Base-by-base conservation (phyloP, 768 basidiomycete species). In the Cystofilobasidium macerans region DNA sequence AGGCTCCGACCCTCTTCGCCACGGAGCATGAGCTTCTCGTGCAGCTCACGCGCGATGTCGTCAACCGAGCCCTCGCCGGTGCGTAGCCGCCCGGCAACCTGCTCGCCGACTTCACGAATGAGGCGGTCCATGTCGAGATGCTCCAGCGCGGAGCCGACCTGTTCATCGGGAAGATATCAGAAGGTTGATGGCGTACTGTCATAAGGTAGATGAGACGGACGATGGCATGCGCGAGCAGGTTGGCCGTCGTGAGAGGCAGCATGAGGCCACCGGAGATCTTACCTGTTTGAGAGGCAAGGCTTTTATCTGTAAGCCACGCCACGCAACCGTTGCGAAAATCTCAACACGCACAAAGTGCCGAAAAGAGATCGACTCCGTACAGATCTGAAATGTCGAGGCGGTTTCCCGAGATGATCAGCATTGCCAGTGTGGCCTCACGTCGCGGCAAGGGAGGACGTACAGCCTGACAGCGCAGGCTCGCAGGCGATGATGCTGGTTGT, bases 141-240 rank as follows among this genome's bases (percentile, higher is more conserved):
- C 36, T 68, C 67, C n/a, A 68, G 62, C 22, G 67, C 67, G 7
- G 67, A 68, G 38, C 67, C 67, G n/a, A 67, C 65, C 65, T 66
- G 47, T 3, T 24, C 22, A 20, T 16, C 22, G 22, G 4, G 6
- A 30, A 38, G 12, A 20, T 4, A n/a, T 1, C 35, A 24, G n/a
- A 2, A 12, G 36, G 2, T n/a, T 24, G 0, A 32, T 16, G 18
- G 42, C 8, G 42, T 12, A 20, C 8, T 12, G 9, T 4, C 14
- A 20, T 7, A 26, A 28, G 24, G 30, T 33, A 32, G 13, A 22
- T 11, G 7, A 26, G 28, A 54, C 65, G 24, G 30, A 67, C 67
- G 57, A 68, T 68, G 3, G 67, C 67, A 35, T 68, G 67, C 30
- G 67, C 61, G 30, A 68, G 61, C 3, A 68, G 56, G 4, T 53